phyloP scores from a whole-genome alignment of 2,329 filamentous ascomycete species.

The Dichotomopilus funicola region DNA sequence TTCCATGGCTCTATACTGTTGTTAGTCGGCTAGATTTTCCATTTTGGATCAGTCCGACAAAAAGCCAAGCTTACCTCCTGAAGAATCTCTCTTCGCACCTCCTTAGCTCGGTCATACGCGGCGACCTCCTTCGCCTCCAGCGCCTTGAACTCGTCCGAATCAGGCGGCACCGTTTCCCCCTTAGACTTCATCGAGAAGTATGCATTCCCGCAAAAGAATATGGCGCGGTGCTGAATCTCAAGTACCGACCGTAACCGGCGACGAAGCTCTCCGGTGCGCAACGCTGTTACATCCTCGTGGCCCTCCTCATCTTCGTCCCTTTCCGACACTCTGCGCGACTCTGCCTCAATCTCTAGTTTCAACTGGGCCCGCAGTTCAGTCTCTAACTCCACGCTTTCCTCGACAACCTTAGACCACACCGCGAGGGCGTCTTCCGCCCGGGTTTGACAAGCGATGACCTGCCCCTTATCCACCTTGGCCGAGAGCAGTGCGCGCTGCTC shows the following conservation, averaged over 20 bases:
- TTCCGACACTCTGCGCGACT: conserved; percentile 7
- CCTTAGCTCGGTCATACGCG: conserved; percentile 72
- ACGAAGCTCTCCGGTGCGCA: conserved; percentile 51
- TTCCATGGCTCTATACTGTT: conserved; percentile 32
- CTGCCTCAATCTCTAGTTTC: conserved; percentile 37
- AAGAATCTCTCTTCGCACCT: conserved; percentile 72
- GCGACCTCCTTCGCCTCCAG: conserved; percentile 66
- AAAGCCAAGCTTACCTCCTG: conserved; percentile 33
- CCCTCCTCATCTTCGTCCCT: conserved; percentile 32
- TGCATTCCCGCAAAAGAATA: conserved; percentile 79
- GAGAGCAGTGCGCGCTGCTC: conserved; percentile 64
- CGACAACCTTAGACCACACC: conserved; percentile 58
- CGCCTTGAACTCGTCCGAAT: conserved; percentile 58
- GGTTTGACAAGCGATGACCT: conserved; percentile 70
- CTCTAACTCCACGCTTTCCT: conserved; percentile 48
- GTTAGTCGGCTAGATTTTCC: conserved; percentile 6
- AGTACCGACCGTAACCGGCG: conserved; percentile 65
- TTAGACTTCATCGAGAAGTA: conserved; percentile 78
- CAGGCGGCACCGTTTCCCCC: conserved; percentile 53
- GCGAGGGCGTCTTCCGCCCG: conserved; percentile 59
- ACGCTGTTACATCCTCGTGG: conserved; percentile 26
- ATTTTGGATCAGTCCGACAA: too few species aligned
- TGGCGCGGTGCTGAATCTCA: conserved; percentile 73
- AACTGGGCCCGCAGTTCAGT: conserved; percentile 59
- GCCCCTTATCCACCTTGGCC: conserved; percentile 61